phyloP scores from a whole-genome alignment of 2,329 filamentous ascomycete species.

The Beauveria pseudobassiana region DNA sequence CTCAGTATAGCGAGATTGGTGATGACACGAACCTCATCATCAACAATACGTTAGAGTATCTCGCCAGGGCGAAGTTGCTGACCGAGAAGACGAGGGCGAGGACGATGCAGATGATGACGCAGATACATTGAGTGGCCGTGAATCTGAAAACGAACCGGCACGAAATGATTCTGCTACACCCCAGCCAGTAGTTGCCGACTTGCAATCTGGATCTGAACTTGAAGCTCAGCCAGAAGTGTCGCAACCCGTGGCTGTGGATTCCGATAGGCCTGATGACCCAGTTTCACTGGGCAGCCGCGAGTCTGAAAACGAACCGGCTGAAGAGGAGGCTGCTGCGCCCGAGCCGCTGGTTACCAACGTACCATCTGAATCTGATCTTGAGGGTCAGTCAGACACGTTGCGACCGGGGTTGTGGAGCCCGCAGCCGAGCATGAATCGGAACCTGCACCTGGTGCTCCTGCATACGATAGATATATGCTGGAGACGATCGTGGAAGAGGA shows the following conservation, averaged over 20 bases:
- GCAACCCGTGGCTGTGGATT: neutral
- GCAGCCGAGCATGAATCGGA: neutral
- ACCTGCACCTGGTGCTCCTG: neutral
- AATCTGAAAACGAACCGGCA: neutral
- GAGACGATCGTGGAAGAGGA: neutral
- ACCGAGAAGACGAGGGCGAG: slow-evolving; percentile 13
- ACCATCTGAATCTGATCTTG: neutral
- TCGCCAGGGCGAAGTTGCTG: slow-evolving; percentile 29
- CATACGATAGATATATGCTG: neutral
- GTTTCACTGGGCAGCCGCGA: neutral
- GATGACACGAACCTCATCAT: slow-evolving; percentile 51
- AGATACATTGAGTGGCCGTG: slow-evolving; percentile 10
- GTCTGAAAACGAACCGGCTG: neutral
- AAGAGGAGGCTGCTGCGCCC: neutral
- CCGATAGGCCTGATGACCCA: neutral
- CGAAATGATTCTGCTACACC: neutral
- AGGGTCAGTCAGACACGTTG: neutral
- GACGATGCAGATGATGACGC: slow-evolving; percentile 7
- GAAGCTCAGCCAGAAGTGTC: neutral
- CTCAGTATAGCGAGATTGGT: slow-evolving; percentile 38
- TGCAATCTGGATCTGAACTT: neutral
- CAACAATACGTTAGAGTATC: slow-evolving; percentile 44
- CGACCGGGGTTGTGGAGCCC: neutral
- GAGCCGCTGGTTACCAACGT: neutral
- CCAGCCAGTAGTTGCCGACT: neutral